Conservation (phyloP, 78 protist genomes). For the Dictyostelium citrinum region DNA sequence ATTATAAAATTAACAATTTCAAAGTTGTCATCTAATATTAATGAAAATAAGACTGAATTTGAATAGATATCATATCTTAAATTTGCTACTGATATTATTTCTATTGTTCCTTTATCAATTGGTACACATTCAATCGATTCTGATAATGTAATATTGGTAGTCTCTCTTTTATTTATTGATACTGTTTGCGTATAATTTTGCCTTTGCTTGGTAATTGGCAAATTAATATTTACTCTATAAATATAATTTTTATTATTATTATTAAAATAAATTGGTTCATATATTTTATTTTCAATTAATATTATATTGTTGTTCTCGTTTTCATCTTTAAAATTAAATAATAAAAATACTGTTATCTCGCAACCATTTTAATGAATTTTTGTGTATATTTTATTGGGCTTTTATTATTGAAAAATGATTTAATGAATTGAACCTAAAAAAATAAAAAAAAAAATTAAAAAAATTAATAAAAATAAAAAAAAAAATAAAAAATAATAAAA, state of each 20-base stretch:
- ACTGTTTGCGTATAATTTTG: background rate
- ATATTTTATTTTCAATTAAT: background rate
- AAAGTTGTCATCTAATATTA: background rate
- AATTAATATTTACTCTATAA: background rate
- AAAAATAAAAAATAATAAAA: too few species aligned
- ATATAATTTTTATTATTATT: background rate
- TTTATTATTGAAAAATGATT: background rate
- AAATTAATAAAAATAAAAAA: too few species aligned
- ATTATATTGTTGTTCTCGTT: background rate
- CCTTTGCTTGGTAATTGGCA: background rate
- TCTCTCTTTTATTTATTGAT: background rate
- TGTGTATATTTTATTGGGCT: background rate
- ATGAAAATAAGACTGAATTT: background rate
- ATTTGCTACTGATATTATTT: background rate
- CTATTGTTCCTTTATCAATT: background rate
- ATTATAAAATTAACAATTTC: background rate
- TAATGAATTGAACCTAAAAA: background rate
- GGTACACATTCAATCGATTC: background rate
- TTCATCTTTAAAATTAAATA: background rate
- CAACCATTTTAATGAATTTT: background rate
- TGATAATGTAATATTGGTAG: background rate
- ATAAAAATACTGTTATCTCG: background rate
- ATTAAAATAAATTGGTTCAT: background rate
- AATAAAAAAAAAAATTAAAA: too few species aligned
- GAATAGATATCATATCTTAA: background rate